Evolutionary conservation across 352 stramenopile genomes (phyloP), one percentile per base, ranked within the genome.

Genomic region (Saprolegnia parasitica): DNA sequence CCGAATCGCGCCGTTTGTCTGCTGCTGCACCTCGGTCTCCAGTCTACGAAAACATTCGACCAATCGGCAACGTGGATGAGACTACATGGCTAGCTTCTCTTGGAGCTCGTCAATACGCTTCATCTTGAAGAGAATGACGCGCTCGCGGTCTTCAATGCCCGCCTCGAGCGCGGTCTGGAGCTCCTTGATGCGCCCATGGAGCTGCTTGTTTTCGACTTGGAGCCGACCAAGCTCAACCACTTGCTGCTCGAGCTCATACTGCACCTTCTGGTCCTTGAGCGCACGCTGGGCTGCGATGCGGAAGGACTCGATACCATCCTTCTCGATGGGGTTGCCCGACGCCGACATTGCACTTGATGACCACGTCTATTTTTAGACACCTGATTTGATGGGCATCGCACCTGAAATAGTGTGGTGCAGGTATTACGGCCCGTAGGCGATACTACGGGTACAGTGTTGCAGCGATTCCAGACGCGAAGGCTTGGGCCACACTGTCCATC

Each of bases 131-230:
- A 80, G 74, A 37, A 90, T 42, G 24, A 89, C 81, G 23, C 83
- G 79, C 71, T 89, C 81, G 13, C 83, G 83, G 67, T 90, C 83
- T 5, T 86, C 78, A 46, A 90, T 86, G 54, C 87, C 87, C 18
- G 67, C 67, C 1, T 77, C 74, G 45, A 89, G 80, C 1, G 75
- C 77, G 1, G 57, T 23, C 60, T 83, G 74, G 21, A 87, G 71
- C 9, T 81, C 78, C 20, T 78, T 58, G 1, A 90, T 52, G 11
- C 84, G 65, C n/a, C 61, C 68, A 0, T 62, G 56, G n/a, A 87
- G 71, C 58, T 40, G 40, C 0, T 58, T 52, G 46, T 86, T 83
- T 10, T 76, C 78, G 1, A 71, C 55, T 50, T 73, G 74, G 18
- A 90, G 60, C 0, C 67, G 45, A 18, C 80, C 77, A 35, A 78